phyloP scores from a whole-genome alignment of 441 rosid genomes.

The California macrophylla region DNA sequence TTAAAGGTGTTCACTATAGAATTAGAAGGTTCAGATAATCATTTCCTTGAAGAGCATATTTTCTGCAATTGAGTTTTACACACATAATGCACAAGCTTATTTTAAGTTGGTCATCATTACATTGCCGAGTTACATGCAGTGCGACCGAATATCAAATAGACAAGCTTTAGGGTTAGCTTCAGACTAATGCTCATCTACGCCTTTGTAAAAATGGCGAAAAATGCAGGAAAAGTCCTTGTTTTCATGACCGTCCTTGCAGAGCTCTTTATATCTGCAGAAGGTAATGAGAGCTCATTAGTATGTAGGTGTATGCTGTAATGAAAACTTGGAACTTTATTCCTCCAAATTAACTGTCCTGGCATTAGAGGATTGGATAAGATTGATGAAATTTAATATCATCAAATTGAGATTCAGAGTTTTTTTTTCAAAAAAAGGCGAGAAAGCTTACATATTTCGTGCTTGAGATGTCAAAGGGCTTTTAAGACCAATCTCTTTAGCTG shows the following conservation, averaged over 20 bases:
- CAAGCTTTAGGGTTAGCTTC: background rate
- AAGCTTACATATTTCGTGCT: constrained; percentile 62
- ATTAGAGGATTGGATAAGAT: background rate
- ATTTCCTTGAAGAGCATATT: no score
- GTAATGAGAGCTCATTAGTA: constrained; percentile 11
- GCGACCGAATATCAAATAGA: no score
- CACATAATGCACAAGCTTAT: no score
- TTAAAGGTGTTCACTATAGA: no score
- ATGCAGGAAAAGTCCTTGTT: constrained; percentile 70
- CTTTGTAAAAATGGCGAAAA: constrained; percentile 61
- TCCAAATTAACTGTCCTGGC: background rate
- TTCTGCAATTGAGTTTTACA: no score
- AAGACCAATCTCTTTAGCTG: constrained; percentile 51
- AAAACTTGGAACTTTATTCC: background rate
- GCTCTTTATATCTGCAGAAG: constrained; percentile 48
- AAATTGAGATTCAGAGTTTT: background rate
- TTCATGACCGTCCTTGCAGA: constrained; percentile 61
- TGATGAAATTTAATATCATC: background rate
- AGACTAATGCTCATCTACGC: constrained; percentile 35
- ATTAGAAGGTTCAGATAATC: no score
- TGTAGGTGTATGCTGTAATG: background rate
- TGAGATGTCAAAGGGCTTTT: constrained; percentile 46
- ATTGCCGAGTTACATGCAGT: background rate
- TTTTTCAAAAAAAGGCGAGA: constrained; percentile 12
- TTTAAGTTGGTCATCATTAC: background rate